Evolutionary conservation across 2,329 filamentous ascomycete species (phyloP).

Genomic region (Xylariaceae sp.): DNA sequence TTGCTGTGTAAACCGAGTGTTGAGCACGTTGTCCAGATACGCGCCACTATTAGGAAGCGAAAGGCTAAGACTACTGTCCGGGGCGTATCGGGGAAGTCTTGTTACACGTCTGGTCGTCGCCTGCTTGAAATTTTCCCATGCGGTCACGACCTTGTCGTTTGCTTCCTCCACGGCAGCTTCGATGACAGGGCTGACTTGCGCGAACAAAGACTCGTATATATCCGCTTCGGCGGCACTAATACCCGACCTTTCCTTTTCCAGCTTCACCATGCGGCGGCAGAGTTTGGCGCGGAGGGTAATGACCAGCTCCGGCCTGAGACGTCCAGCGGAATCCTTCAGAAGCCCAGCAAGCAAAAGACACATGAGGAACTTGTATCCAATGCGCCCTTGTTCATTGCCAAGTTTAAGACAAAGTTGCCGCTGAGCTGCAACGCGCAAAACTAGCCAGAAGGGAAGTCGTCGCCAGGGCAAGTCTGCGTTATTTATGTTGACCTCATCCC

Average conservation of each 20-base stretch:
- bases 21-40: slow-evolving; percentile 28
- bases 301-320: slow-evolving; percentile 32
- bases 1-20: neutral
- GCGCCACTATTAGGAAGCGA: slow-evolving; percentile 37
- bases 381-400: slow-evolving; percentile 37
- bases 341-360: slow-evolving; percentile 42
- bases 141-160: slow-evolving; percentile 28
- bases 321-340: slow-evolving; percentile 35
- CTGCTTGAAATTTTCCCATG: slow-evolving; percentile 39
- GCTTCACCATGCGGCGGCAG: slow-evolving; percentile 51
- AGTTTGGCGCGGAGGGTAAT: slow-evolving; percentile 47
- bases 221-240: slow-evolving; percentile 17
- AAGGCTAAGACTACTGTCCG: slow-evolving; percentile 31
- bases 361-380: slow-evolving; percentile 55
- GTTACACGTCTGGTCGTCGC: slow-evolving; percentile 36
- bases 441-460: slow-evolving; percentile 55
- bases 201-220: neutral
- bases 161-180: slow-evolving; percentile 16
- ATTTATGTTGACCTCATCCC: slow-evolving; percentile 55
- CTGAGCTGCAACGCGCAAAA: slow-evolving; percentile 53
- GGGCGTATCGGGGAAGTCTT: slow-evolving; percentile 35
- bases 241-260: slow-evolving; percentile 34
- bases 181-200: neutral
- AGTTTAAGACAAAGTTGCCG: slow-evolving; percentile 42
- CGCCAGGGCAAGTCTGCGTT: slow-evolving; percentile 53